phyloP scores from a whole-genome alignment of 2,329 filamentous ascomycete genomes.

The Fusarium phyllophilum region DNA sequence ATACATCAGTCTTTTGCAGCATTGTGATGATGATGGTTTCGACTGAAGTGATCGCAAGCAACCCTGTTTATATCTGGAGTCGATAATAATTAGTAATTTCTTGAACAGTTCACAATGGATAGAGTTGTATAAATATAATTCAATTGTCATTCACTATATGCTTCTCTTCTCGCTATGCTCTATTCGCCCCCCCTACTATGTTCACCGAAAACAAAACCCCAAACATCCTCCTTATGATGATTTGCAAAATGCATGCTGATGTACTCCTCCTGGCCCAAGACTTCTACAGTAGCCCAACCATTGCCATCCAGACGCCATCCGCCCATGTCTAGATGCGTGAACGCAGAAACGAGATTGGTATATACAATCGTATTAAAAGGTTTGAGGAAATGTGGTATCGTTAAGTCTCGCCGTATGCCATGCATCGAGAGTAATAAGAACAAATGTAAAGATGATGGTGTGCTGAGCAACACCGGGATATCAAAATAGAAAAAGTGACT shows the following conservation, averaged over 20 bases:
- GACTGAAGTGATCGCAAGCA: background rate
- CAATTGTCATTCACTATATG: conserved; percentile 16
- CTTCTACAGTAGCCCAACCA: background rate
- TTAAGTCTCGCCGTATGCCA: conserved; percentile 11
- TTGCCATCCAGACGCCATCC: conserved; percentile 36
- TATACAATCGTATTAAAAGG: conserved; percentile 14
- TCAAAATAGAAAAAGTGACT: conserved; percentile 29
- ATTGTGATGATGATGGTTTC: background rate
- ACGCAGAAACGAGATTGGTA: conserved; percentile 31
- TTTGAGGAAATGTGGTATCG: conserved; percentile 35
- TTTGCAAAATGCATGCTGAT: conserved; percentile 12
- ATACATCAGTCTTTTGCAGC: background rate
- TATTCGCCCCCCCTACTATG: background rate
- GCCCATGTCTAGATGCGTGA: conserved; percentile 40
- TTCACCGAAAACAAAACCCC: background rate
- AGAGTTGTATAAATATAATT: background rate
- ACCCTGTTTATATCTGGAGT: background rate
- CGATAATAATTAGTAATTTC: too few relatives aligned
- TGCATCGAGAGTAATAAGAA: conserved; percentile 13
- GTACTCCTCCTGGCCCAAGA: conserved; percentile 10
- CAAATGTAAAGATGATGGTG: conserved; percentile 21
- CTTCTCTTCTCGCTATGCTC: background rate
- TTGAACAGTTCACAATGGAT: background rate
- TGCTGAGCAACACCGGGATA: conserved; percentile 36
- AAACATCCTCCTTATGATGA: background rate